Conservation (phyloP, 1,284 basidiomycete genomes). For the Apiotrichum veenhuisii region DNA sequence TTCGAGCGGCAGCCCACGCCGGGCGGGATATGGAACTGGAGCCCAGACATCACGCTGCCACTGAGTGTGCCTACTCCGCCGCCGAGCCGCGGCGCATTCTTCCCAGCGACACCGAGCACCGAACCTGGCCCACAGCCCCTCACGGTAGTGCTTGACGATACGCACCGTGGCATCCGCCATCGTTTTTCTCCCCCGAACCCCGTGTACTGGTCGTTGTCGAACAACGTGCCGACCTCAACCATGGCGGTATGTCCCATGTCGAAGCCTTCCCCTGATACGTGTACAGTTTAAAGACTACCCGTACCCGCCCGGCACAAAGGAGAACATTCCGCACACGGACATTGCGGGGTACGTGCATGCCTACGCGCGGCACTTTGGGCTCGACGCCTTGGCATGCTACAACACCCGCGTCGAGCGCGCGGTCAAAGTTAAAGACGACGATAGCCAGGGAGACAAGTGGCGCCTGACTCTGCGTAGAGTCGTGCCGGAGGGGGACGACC, state of each 20-base stretch:
- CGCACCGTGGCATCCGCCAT: constrained; percentile 30
- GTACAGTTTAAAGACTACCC: constrained; percentile 35
- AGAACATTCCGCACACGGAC: constrained; percentile 25
- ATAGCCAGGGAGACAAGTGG: too few relatives aligned
- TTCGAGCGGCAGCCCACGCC: constrained; percentile 53
- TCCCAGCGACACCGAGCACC: neutral
- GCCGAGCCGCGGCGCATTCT: constrained; percentile 50
- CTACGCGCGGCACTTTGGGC: constrained; percentile 49
- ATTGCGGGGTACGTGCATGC: constrained; percentile 33
- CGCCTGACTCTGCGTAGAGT: constrained; percentile 40
- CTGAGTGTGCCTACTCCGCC: constrained; percentile 52
- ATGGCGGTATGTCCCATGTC: constrained; percentile 17
- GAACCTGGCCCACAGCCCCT: neutral
- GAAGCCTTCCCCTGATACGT: too few relatives aligned
- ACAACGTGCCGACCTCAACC: constrained; percentile 51
- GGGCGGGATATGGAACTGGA: constrained; percentile 55
- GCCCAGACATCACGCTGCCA: constrained; percentile 47
- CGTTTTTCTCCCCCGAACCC: constrained; percentile 51
- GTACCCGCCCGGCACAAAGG: constrained; percentile 23
- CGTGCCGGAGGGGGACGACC: constrained; percentile 48
- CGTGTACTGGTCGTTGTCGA: constrained; percentile 51
- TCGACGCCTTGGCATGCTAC: constrained; percentile 52
- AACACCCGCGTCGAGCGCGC: constrained; percentile 56
- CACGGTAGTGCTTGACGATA: constrained; percentile 44
- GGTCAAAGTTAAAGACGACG: constrained; percentile 16